Evolutionary conservation across 139 green algal species (phyloP), one percentile per base, ranked within the genome.

Genomic region (Coccomyxa sp.): DNA sequence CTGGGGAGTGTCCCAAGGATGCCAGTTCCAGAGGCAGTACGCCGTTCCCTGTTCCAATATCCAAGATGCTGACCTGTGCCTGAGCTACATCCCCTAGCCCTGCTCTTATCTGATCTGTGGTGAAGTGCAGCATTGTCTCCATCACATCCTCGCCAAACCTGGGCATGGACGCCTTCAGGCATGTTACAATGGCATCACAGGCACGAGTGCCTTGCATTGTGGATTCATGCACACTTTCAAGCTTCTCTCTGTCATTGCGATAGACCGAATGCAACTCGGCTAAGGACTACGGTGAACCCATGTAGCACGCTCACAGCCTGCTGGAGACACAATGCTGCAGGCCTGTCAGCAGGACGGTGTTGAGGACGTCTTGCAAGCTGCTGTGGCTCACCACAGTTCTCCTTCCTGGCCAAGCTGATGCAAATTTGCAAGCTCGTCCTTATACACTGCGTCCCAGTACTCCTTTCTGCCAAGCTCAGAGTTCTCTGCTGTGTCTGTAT

Each of bases 31-130:
- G 73, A 8, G 86, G 80, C 72, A 90, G 41, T 22, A 80, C 31
- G 22, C 77, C 85, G 64, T 90, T 90, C 27, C 85, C 85, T 14
- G 70, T 82, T 38, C 85, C 85, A 8, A 90, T 41, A 70, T 90
- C 85, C 14, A 90, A 68, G 10, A 88, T 79, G 3, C 8, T 18
- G 0, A 31, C 31, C 10, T 39, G 9, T 74, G 14, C 69, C 7
- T 24, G 41, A 10, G 71, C 44, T 27, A 41, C 16, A 35, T 12
- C 18, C 24, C 24, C 24, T 36, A 34, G 12, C n/a, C n/a, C 2
- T 36, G 27, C 64, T 71, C 24, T 12, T 29, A 36, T 31, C 64
- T 37, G 7, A 34, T 34, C 64, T 36, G n/a, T 50, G 14, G 73
- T 69, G 69, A 37, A 78, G 6, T 55, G 4, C 8, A 81, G 69